Conservation (phyloP, 768 basidiomycete genomes). For the Lepiota brunneoincarnata region DNA sequence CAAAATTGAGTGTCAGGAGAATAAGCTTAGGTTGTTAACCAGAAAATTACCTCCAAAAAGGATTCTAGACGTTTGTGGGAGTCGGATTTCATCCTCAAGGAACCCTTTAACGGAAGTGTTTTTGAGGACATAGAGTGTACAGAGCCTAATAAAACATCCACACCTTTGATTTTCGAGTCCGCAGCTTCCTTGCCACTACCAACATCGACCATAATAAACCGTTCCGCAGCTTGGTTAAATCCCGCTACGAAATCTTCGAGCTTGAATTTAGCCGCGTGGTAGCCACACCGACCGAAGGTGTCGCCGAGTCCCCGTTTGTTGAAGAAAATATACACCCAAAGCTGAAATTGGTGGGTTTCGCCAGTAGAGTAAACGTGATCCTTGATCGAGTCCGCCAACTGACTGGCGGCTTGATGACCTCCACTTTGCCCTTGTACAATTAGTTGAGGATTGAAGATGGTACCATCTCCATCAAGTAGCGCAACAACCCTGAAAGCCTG, state of each 20-base stretch:
- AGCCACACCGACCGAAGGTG: conserved; percentile 40
- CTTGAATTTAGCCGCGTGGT: conserved; percentile 33
- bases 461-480: conserved; percentile 66
- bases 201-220: conserved; percentile 69
- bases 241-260: conserved; percentile 68
- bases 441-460: conserved; percentile 55
- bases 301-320: conserved; percentile 61
- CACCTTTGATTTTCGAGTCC: conserved; percentile 75
- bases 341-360: conserved; percentile 43
- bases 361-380: conserved; percentile 32
- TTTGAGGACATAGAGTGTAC: background rate
- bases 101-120: conserved; percentile 36
- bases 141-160: conserved; percentile 15
- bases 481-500: conserved; percentile 46
- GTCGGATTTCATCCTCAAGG: conserved; percentile 58
- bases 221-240: conserved; percentile 67
- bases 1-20: conserved; percentile 2
- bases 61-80: conserved; percentile 63
- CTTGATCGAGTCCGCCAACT: conserved; percentile 38
- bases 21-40: background rate
- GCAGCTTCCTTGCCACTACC: conserved; percentile 72
- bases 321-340: conserved; percentile 62
- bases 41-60: conserved; percentile 45
- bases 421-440: conserved; percentile 55
- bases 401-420: conserved; percentile 53